These are phyloP conservation scores for Simplicillium sp. DNA, from an alignment of 2,329 filamentous ascomycete genomes.

Conservation along the genomic window DNA sequence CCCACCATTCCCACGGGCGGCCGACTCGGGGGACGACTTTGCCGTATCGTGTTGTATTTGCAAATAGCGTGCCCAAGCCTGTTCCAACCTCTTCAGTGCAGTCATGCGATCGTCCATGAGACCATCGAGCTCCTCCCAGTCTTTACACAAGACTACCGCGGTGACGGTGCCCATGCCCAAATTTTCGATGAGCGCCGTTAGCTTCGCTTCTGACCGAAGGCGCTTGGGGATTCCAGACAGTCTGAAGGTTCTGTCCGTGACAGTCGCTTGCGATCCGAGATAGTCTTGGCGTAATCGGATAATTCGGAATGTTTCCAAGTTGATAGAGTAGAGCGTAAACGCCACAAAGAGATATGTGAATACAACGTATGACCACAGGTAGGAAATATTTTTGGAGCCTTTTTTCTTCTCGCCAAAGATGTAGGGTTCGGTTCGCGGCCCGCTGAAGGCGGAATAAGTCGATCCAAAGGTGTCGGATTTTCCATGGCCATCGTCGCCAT, in stretches of 20 bases:
- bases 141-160: constrained; percentile 71
- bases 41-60: constrained; percentile 13
- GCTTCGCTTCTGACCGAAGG: constrained; percentile 69
- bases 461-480: constrained; percentile 2
- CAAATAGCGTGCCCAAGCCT: constrained; percentile 66
- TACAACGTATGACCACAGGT: constrained; percentile 87
- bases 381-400: constrained; percentile 27
- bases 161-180: constrained; percentile 86
- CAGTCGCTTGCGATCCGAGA: constrained; percentile 85
- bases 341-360: constrained; percentile 90
- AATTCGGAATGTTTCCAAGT: constrained; percentile 73
- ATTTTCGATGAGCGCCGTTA: constrained; percentile 80
- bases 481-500: constrained; percentile 1
- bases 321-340: constrained; percentile 73
- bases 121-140: constrained; percentile 77
- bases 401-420: background rate
- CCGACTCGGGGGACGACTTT: constrained; percentile 3
- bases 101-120: constrained; percentile 58
- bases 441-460: constrained; percentile 8
- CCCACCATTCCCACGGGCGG: background rate
- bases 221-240: constrained; percentile 79
- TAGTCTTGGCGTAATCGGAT: constrained; percentile 85
- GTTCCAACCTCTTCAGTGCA: constrained; percentile 66
- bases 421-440: constrained; percentile 4
- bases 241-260: constrained; percentile 89